These are phyloP conservation scores for Pichia sp. DNA, from an alignment of 1,139 yeast genomes.

Conservation along the genomic window DNA sequence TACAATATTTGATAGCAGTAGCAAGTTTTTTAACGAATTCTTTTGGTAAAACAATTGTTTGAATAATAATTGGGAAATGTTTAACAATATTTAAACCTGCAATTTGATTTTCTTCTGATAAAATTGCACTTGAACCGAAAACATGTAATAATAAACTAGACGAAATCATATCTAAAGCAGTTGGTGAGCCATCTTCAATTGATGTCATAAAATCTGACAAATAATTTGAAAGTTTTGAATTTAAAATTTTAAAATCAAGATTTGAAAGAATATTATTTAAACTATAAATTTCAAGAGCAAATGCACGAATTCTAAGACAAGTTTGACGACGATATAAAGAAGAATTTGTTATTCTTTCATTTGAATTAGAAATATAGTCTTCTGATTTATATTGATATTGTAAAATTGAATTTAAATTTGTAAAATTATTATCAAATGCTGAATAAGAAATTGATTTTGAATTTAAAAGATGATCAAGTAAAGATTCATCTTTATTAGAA, in stretches of 20 bases:
- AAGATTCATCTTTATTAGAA: slow-evolving; percentile 6
- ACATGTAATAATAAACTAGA: slow-evolving; percentile 40
- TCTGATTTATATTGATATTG: slow-evolving; percentile 18
- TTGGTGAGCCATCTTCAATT: slow-evolving; percentile 19
- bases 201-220: slow-evolving; percentile 21
- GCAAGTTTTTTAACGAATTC: slow-evolving; percentile 22
- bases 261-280: slow-evolving; percentile 32
- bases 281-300: slow-evolving; percentile 38
- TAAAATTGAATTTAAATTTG: slow-evolving; percentile 28
- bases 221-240: slow-evolving; percentile 30
- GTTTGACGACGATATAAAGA: slow-evolving; percentile 28
- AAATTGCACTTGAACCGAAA: slow-evolving; percentile 43
- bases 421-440: slow-evolving; percentile 11
- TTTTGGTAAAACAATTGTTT: slow-evolving; percentile 23
- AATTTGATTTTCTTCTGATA: slow-evolving; percentile 42
- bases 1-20: slow-evolving; percentile 30
- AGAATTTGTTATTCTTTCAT: slow-evolving; percentile 22
- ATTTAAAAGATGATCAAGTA: slow-evolving; percentile 17
- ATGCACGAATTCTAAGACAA: slow-evolving; percentile 38
- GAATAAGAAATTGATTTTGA: slow-evolving; percentile 12
- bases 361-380: slow-evolving; percentile 20
- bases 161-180: slow-evolving; percentile 24
- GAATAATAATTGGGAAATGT: slow-evolving; percentile 38
- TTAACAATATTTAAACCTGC: slow-evolving; percentile 45
- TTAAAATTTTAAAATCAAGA: slow-evolving; percentile 31